phyloP scores from a whole-genome alignment of 345 rosid genomes.

The Schrenkiella parvula region DNA sequence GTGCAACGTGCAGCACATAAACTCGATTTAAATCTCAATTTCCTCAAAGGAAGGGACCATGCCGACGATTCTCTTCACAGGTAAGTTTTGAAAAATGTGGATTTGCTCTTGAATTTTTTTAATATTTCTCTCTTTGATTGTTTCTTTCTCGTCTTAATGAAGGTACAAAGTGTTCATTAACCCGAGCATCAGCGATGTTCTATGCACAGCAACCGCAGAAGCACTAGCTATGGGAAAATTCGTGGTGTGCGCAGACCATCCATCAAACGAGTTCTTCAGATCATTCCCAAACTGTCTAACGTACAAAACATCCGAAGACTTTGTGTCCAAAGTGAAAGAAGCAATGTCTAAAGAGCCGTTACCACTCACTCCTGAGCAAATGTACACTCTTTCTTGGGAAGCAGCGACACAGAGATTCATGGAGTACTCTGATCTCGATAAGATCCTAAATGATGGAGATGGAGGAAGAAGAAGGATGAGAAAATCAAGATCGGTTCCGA shows the following conservation, averaged over 20 bases:
- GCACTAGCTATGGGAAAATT: slow-evolving; percentile 99
- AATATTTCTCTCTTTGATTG: neutral
- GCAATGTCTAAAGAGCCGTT: slow-evolving; percentile 82
- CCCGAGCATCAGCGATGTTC: slow-evolving; percentile 93
- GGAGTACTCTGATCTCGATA: slow-evolving; percentile 77
- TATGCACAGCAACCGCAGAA: slow-evolving; percentile 98
- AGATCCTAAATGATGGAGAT: slow-evolving; percentile 37
- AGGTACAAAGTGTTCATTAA: slow-evolving; percentile 99
- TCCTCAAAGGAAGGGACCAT: slow-evolving; percentile 88
- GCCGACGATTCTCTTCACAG: slow-evolving; percentile 91
- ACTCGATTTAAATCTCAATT: slow-evolving; percentile 71
- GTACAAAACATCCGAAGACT: slow-evolving; percentile 82
- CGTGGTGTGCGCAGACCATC: slow-evolving; percentile 95
- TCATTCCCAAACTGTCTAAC: slow-evolving; percentile 94
- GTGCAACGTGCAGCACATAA: slow-evolving; percentile 70
- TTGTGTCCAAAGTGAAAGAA: slow-evolving; percentile 74
- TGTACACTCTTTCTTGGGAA: slow-evolving; percentile 87
- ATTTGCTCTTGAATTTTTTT: neutral
- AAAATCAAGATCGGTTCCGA: slow-evolving; percentile 61
- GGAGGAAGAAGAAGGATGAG: slow-evolving; percentile 30
- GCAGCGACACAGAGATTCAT: slow-evolving; percentile 93
- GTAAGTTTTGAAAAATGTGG: slow-evolving; percentile 35
- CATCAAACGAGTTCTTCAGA: slow-evolving; percentile 93
- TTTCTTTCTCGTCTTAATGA: slow-evolving; percentile 20
- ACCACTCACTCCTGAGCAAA: slow-evolving; percentile 80